Evolutionary conservation across 768 basidiomycete genomes (phyloP).

Genomic region (Phylloporus scabripes): DNA sequence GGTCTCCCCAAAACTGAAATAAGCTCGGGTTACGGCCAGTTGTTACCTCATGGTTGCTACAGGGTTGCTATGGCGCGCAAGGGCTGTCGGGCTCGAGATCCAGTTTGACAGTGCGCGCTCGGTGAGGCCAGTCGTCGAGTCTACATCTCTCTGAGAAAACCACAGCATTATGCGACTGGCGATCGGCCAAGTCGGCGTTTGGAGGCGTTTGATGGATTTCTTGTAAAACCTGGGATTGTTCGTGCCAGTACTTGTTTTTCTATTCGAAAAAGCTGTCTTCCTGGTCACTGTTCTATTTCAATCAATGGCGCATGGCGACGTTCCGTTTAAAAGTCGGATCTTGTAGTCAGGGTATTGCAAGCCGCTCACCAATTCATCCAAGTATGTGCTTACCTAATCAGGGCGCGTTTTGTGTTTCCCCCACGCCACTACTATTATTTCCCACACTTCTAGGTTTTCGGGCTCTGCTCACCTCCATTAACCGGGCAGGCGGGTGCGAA

Average conservation of each 20-base stretch:
- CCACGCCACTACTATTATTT: slow-evolving; percentile 11
- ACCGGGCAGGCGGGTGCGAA: background rate
- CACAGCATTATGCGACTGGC: slow-evolving; percentile 2
- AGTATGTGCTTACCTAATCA: slow-evolving; percentile 1
- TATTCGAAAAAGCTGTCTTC: background rate
- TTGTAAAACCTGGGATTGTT: background rate
- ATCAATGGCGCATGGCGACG: background rate
- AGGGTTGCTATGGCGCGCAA: background rate
- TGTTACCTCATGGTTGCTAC: background rate
- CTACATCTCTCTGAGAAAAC: background rate
- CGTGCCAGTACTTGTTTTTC: background rate
- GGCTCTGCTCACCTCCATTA: slow-evolving; percentile 5
- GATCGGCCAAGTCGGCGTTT: background rate
- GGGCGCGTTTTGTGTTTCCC: background rate
- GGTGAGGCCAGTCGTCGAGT: background rate
- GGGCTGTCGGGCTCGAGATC: background rate
- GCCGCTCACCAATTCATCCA: background rate
- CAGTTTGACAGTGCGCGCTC: background rate
- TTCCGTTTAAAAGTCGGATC: slow-evolving; percentile 1
- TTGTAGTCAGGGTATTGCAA: slow-evolving; percentile 18
- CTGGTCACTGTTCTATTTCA: background rate
- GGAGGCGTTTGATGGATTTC: background rate
- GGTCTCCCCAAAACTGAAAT: background rate
- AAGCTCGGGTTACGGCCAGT: background rate
- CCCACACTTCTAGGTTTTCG: background rate